Evolutionary conservation across 345 rosid genomes (phyloP).

Genomic region (Viola odorata): DNA sequence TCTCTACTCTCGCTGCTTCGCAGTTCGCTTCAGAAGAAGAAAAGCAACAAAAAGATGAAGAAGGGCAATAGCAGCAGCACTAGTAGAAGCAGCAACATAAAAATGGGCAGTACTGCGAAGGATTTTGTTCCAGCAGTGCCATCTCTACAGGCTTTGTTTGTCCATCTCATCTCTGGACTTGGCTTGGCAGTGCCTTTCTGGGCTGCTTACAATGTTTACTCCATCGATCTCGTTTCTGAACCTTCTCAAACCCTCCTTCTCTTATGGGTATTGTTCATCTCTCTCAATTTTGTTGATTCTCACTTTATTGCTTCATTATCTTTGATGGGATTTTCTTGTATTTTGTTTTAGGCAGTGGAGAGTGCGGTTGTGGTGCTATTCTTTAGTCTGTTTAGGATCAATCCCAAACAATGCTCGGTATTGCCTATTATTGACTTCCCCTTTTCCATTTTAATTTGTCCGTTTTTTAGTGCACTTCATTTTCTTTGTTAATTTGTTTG

Average conservation of each 20-base stretch:
- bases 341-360: conserved; percentile 34
- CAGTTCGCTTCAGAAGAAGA: no score
- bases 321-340: neutral
- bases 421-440: neutral
- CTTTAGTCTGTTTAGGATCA: conserved; percentile 47
- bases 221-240: conserved; percentile 51
- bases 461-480: neutral
- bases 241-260: conserved; percentile 51
- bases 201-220: conserved; percentile 39
- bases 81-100: neutral
- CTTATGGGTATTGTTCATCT: conserved; percentile 41
- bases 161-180: conserved; percentile 40
- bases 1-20: no score
- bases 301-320: no score
- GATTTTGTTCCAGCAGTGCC: conserved; percentile 13
- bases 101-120: neutral
- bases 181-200: conserved; percentile 41
- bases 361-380: conserved; percentile 43
- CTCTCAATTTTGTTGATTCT: neutral
- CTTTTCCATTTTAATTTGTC: neutral
- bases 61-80: neutral
- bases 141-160: conserved; percentile 15
- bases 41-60: neutral
- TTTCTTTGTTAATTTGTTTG: neutral
- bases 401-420: conserved; percentile 61